Percentiles rank a stretch among this genome's conserved stretches.
phyloP scores from a whole-genome alignment of 2,329 filamentous ascomycete genomes.

The Coniochaeta hoffmannii region DNA sequence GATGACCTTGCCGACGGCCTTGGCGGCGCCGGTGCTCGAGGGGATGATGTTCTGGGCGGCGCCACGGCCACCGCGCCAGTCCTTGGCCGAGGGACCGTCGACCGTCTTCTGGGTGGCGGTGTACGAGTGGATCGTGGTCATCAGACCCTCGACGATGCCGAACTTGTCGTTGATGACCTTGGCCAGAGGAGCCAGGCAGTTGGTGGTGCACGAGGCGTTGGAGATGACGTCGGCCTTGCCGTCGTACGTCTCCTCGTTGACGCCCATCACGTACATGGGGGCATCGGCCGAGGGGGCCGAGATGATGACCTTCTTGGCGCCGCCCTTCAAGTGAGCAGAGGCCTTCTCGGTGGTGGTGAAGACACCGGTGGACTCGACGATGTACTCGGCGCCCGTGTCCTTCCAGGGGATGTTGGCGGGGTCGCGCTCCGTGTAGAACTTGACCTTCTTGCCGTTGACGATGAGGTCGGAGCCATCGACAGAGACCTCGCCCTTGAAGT shows the following conservation, averaged over 20 bases:
- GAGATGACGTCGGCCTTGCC: slow-evolving; percentile 88
- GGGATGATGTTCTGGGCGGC: slow-evolving; percentile 99
- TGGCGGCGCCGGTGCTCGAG: slow-evolving; percentile 97
- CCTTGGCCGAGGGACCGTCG: slow-evolving; percentile 94
- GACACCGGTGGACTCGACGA: slow-evolving; percentile 96
- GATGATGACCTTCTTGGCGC: slow-evolving; percentile 97
- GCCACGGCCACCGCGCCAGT: slow-evolving; percentile 98
- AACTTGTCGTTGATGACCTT: slow-evolving; percentile 99
- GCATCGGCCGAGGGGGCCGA: slow-evolving; percentile 90
- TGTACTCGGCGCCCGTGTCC: slow-evolving; percentile 81
- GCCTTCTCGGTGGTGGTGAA: slow-evolving; percentile 99
- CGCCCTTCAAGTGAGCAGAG: slow-evolving; percentile 85
- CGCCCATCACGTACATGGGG: slow-evolving; percentile 99
- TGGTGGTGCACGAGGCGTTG: slow-evolving; percentile 99
- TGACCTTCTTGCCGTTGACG: slow-evolving; percentile 91
- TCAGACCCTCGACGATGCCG: slow-evolving; percentile 95
- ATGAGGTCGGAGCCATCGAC: slow-evolving; percentile 63
- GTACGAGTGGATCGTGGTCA: slow-evolving; percentile 99
- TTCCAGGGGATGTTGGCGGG: slow-evolving; percentile 85
- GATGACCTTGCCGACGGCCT: slow-evolving; percentile 99
- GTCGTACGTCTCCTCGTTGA: slow-evolving; percentile 94
- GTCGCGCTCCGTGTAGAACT: slow-evolving; percentile 91
- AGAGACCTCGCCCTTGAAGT: slow-evolving; percentile 88
- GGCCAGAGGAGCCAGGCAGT: slow-evolving; percentile 98
- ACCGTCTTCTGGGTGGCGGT: slow-evolving; percentile 99